Evolutionary conservation across 2,329 filamentous ascomycete species (phyloP).

Genomic region (Sporothrix humicola): DNA sequence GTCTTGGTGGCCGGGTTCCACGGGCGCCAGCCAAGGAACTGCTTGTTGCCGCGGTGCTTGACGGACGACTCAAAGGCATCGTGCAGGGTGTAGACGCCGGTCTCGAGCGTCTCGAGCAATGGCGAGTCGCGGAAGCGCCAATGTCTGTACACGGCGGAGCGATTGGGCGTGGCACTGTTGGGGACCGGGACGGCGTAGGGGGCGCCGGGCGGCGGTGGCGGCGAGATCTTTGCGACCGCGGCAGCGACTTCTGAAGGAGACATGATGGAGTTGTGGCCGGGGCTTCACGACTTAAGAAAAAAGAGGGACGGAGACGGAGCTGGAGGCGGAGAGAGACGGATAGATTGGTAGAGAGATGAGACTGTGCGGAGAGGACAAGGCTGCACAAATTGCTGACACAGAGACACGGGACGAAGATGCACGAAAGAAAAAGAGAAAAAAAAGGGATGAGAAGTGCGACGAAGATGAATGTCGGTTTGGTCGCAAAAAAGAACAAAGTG

Average conservation of each 20-base stretch:
- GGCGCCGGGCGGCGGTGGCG: slow-evolving; percentile 71
- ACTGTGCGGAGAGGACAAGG: neutral
- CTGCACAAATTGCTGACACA: neutral
- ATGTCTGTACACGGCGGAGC: slow-evolving; percentile 80
- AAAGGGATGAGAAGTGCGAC: neutral
- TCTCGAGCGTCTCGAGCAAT: slow-evolving; percentile 74
- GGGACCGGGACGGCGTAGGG: slow-evolving; percentile 81
- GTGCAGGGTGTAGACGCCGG: slow-evolving; percentile 72
- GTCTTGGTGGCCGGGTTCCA: slow-evolving; percentile 77
- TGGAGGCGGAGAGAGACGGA: neutral
- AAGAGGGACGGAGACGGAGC: slow-evolving; percentile 19
- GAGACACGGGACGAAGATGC: slow-evolving; percentile 7
- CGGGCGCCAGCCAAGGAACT: slow-evolving; percentile 78
- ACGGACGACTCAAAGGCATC: slow-evolving; percentile 77
- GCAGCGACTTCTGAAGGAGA: slow-evolving; percentile 48
- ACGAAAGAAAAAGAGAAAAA: neutral
- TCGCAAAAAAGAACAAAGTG: slow-evolving; percentile 18
- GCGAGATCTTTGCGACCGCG: slow-evolving; percentile 59
- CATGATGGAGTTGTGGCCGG: slow-evolving; percentile 41
- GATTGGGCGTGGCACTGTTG: slow-evolving; percentile 73
- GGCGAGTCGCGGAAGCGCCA: slow-evolving; percentile 75
- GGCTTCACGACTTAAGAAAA: neutral
- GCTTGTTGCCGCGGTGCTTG: slow-evolving; percentile 66
- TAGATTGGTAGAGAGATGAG: slow-evolving; percentile 19
- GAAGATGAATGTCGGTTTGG: neutral